Evolutionary conservation across 2,329 filamentous ascomycete genomes (phyloP), one percentile per base, ranked within the genome.

Genomic region (Epichloe sp.): DNA sequence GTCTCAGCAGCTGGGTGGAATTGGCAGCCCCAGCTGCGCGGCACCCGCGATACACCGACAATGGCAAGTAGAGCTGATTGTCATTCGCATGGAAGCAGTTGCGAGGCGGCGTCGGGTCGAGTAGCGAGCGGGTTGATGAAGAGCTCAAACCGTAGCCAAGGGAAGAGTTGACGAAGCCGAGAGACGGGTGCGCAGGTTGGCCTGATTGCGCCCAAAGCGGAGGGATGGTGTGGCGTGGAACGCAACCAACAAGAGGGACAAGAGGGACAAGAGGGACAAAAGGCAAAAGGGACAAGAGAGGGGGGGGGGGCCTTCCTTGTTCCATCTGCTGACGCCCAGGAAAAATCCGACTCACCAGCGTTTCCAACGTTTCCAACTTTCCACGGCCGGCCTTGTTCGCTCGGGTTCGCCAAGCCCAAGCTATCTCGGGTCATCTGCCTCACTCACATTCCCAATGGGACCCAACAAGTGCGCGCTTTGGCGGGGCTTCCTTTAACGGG

Each of bases 11-110:
- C 56, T 51, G 55, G 54, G 54, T 53, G 55, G 48, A 54, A 54
- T 56, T 58, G 58, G 66, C 59, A 61, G 62, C 61, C 60, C 56
- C 59, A 58, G 65, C 61, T 62, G 64, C 61, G 63, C 63, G 62
- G 59, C 63, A 62, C 61, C 61, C 60, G 63, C 60, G 67, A 57
- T 62, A 55, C 54, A 57, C 58, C 52, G 53, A 58, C 55, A 57
- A 55, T 55, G 54, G 57, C 58, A 59, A 60, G 57, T 56, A 56
- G 38, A 47, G 47, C 48, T 51, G 52, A 23, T 11, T 21, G 17
- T 38, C 23, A 46, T 52, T 49, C 49, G 49, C 41, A 47, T 49
- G 38, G 34, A 31, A 35, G 36, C 40, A 43, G 47, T 41, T 43
- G 11, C 2, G 37, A 38, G 15, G 15, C 37, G 36, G 31, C 23